Conservation (phyloP, 1,284 basidiomycete species). For the Cutaneotrichosporon cutaneum region DNA sequence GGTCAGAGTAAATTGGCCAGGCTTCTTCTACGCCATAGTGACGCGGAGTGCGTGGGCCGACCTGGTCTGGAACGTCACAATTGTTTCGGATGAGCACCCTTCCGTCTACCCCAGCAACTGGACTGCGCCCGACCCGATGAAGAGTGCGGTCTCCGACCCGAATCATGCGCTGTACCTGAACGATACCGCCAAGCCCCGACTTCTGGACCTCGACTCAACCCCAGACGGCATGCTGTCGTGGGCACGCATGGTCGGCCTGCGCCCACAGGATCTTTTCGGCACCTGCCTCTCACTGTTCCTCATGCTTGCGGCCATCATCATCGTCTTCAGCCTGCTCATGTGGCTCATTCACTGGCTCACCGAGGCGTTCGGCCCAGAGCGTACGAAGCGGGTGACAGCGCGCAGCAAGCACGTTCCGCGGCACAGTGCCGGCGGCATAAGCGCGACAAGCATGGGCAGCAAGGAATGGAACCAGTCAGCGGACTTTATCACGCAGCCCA, state of each 20-base stretch:
- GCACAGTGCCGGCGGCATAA: conserved; percentile 1
- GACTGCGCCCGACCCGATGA: conserved; percentile 63
- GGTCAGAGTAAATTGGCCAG: conserved; percentile 92
- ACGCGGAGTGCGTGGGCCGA: conserved; percentile 83
- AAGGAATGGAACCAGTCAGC: conserved; percentile 26
- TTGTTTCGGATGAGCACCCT: conserved; percentile 64
- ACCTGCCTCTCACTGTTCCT: conserved; percentile 81
- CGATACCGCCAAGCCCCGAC: conserved; percentile 56
- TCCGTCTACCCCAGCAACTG: conserved; percentile 61
- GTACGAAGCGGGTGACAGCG: conserved; percentile 4
- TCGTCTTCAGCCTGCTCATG: conserved; percentile 66
- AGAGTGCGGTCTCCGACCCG: conserved; percentile 66
- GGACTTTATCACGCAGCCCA: conserved; percentile 16
- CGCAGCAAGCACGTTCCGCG: not conserved
- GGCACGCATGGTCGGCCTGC: conserved; percentile 74
- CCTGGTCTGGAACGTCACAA: conserved; percentile 75
- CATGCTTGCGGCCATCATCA: conserved; percentile 68
- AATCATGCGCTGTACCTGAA: conserved; percentile 77
- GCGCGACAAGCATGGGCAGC: conserved; percentile 13
- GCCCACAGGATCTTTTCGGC: conserved; percentile 78
- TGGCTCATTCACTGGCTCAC: conserved; percentile 65
- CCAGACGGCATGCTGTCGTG: conserved; percentile 69
- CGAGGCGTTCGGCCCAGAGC: conserved; percentile 31
- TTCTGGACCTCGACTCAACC: conserved; percentile 43
- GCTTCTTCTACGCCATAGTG: conserved; percentile 83